phyloP scores from a whole-genome alignment of 768 basidiomycete species.

The Calocera viscosa region DNA sequence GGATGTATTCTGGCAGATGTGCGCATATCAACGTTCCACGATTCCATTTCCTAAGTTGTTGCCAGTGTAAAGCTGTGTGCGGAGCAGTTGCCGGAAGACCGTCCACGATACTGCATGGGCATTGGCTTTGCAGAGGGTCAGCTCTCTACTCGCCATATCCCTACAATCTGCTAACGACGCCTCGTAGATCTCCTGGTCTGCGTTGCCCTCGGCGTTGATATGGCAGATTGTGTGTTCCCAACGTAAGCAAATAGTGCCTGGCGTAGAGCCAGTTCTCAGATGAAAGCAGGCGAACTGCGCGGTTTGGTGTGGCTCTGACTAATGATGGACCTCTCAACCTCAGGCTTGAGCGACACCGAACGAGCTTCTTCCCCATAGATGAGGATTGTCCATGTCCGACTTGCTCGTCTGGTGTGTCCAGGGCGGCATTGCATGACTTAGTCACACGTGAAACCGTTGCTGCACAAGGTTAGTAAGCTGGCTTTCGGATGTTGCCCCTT shows the following conservation, averaged over 20 bases:
- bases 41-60: background rate
- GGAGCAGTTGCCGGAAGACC: slow-evolving; percentile 61
- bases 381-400: slow-evolving; percentile 75
- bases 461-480: slow-evolving; percentile 54
- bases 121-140: slow-evolving; percentile 83
- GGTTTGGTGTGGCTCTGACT: slow-evolving; percentile 82
- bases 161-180: background rate
- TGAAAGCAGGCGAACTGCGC: slow-evolving; percentile 47
- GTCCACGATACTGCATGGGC: slow-evolving; percentile 86
- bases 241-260: slow-evolving; percentile 29
- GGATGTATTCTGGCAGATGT: slow-evolving; percentile 82
- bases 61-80: slow-evolving; percentile 65
- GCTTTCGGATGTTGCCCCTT: slow-evolving; percentile 12
- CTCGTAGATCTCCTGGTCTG: slow-evolving; percentile 65
- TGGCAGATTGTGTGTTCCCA: slow-evolving; percentile 92
- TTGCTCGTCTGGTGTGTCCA: slow-evolving; percentile 50
- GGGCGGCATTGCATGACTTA: slow-evolving; percentile 64
- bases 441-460: slow-evolving; percentile 69
- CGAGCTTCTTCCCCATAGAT: slow-evolving; percentile 63
- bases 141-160: background rate
- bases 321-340: slow-evolving; percentile 71
- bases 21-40: slow-evolving; percentile 20
- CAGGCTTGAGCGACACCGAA: slow-evolving; percentile 54
- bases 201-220: slow-evolving; percentile 82
- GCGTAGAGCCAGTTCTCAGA: background rate